Percentiles rank a stretch among this genome's conserved stretches.
Conservation (phyloP, 768 basidiomycete species). For the Kwoniella heveanensis region DNA sequence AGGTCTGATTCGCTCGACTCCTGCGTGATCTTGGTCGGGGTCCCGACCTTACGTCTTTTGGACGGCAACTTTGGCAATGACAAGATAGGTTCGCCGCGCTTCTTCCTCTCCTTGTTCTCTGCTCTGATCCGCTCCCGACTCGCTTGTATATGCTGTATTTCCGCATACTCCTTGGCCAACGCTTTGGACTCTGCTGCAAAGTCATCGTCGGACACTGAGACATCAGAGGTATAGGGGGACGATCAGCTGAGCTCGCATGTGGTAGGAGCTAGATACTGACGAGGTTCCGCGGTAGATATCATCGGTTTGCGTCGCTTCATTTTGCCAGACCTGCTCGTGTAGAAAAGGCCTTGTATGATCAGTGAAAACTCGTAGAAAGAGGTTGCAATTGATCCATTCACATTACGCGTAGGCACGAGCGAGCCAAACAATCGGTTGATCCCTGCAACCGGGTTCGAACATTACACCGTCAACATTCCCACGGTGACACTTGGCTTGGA, state of each 20-base stretch:
- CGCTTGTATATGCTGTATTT: conserved; percentile 9
- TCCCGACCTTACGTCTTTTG: conserved; percentile 1
- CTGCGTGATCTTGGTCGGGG: not conserved
- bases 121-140: conserved; percentile 16
- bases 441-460: too few relatives aligned
- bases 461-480: conserved; percentile 8
- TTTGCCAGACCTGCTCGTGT: not conserved
- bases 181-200: conserved; percentile 25
- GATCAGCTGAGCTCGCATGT: not conserved
- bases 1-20: not conserved
- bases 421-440: conserved; percentile 11
- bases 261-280: conserved; percentile 13
- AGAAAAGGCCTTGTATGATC: not conserved
- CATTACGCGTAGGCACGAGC: not conserved
- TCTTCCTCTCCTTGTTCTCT: conserved; percentile 32
- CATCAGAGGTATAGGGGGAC: not conserved
- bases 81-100: conserved; percentile 17
- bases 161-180: conserved; percentile 28
- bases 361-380: too few relatives aligned
- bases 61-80: conserved; percentile 20
- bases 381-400: not conserved
- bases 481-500: conserved; percentile 9
- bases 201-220: conserved; percentile 37
- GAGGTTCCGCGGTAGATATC: conserved; percentile 30
- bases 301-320: conserved; percentile 15